These are phyloP conservation scores for Entonaema liquescens DNA, from an alignment of 495 filamentous ascomycete genomes.

Conservation along the genomic window DNA sequence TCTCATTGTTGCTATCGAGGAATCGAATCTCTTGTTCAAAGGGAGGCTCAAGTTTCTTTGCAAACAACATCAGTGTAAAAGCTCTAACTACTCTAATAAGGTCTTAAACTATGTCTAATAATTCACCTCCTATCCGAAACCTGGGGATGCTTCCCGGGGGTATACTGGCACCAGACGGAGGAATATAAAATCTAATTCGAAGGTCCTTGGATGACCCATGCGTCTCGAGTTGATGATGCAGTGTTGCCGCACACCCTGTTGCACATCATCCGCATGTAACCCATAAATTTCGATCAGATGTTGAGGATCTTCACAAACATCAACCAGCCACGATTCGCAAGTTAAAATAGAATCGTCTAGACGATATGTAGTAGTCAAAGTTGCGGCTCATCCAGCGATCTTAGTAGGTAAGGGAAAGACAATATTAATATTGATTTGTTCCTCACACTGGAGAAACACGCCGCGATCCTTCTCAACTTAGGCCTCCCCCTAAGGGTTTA, in stretches of 20 bases:
- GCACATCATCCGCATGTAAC: conserved; percentile 43
- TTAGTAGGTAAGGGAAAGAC: not conserved
- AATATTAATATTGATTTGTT: conserved; percentile 17
- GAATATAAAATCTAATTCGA: conserved; percentile 7
- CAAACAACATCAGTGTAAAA: not conserved
- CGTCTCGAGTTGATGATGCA: conserved; percentile 34
- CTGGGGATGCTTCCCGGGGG: not conserved
- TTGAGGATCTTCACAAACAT: conserved; percentile 30
- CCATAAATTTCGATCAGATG: conserved; percentile 39
- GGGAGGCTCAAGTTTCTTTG: not conserved
- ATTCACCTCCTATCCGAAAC: conserved; percentile 5
- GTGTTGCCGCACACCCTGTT: conserved; percentile 35
- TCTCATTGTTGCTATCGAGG: not conserved
- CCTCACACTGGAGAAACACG: conserved; percentile 11
- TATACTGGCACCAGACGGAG: conserved; percentile 3
- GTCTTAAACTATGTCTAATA: not conserved
- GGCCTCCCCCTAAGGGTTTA: not conserved
- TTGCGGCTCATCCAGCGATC: not conserved
- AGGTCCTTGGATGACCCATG: conserved; percentile 29
- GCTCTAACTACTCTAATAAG: not conserved
- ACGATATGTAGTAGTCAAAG: not conserved
- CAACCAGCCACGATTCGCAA: conserved; percentile 18
- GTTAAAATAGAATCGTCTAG: conserved; percentile 37
- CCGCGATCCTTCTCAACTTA: not conserved
- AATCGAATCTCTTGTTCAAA: not conserved